Evolutionary conservation across 352 stramenopile species (phyloP).

Genomic region (Pythium folliculosum): DNA sequence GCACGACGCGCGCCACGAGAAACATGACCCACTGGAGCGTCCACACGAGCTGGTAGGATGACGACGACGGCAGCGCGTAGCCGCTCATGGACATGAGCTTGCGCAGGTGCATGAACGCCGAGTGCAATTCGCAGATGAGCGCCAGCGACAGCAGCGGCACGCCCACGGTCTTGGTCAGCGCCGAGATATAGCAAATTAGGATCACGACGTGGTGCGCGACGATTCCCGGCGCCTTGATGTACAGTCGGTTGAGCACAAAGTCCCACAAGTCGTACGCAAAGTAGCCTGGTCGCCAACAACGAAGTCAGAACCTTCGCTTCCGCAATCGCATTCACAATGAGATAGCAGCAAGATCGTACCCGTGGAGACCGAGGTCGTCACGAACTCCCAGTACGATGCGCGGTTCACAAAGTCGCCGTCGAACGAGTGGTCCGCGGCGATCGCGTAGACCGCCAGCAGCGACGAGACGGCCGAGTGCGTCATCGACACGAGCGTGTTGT

Average conservation of each 20-base stretch:
- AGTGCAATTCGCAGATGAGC: slow-evolving; percentile 79
- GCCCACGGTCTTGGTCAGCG: slow-evolving; percentile 69
- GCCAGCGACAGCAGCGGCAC: slow-evolving; percentile 73
- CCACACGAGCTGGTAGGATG: slow-evolving; percentile 49
- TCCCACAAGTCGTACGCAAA: slow-evolving; percentile 86
- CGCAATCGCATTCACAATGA: background rate
- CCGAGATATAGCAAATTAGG: slow-evolving; percentile 80
- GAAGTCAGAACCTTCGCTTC: background rate
- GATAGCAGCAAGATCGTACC: slow-evolving; percentile 28
- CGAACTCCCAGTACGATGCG: slow-evolving; percentile 37
- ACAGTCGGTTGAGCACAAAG: slow-evolving; percentile 69
- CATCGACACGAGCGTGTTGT: slow-evolving; percentile 78
- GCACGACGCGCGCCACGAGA: slow-evolving; percentile 39
- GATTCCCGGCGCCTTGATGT: slow-evolving; percentile 72
- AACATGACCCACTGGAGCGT: slow-evolving; percentile 61
- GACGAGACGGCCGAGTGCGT: slow-evolving; percentile 65
- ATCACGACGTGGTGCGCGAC: slow-evolving; percentile 77
- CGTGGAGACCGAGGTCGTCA: slow-evolving; percentile 69
- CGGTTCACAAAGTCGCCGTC: slow-evolving; percentile 43
- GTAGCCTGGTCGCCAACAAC: slow-evolving; percentile 36
- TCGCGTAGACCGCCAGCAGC: slow-evolving; percentile 47
- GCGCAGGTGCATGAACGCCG: slow-evolving; percentile 71
- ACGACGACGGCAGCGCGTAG: slow-evolving; percentile 37
- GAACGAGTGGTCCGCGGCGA: slow-evolving; percentile 59
- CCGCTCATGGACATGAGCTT: slow-evolving; percentile 76